Conservation (phyloP, 1,284 basidiomycete genomes). For the Tilletiaria anomala region DNA sequence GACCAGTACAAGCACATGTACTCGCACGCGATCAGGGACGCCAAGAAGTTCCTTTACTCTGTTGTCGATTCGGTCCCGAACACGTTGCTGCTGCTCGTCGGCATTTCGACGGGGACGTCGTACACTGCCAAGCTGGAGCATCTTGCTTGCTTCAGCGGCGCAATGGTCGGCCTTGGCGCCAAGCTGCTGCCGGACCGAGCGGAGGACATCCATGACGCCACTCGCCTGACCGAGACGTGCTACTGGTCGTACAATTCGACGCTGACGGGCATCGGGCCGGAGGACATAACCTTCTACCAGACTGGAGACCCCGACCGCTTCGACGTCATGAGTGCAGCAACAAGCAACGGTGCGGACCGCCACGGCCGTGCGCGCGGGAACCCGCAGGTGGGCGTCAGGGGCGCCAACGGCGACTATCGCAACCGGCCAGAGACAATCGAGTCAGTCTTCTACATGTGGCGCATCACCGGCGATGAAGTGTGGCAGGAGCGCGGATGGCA, state of each 20-base stretch:
- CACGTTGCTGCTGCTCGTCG: constrained; percentile 37
- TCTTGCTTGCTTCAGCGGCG: constrained; percentile 47
- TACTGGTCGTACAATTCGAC: constrained; percentile 43
- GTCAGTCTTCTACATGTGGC: constrained; percentile 46
- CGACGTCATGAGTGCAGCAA: constrained; percentile 5
- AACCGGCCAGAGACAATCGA: constrained; percentile 49
- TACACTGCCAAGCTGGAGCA: constrained; percentile 37
- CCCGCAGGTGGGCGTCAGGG: constrained; percentile 31
- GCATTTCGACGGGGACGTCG: constrained; percentile 5
- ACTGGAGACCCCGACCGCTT: constrained; percentile 23
- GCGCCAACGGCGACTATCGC: constrained; percentile 15
- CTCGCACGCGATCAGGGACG: constrained; percentile 42
- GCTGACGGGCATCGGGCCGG: constrained; percentile 34
- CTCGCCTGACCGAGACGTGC: constrained; percentile 44
- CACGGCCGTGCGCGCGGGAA: constrained; percentile 11
- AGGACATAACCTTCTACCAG: constrained; percentile 24
- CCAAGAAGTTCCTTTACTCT: constrained; percentile 40
- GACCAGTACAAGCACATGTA: constrained; percentile 45
- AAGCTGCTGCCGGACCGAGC: constrained; percentile 40
- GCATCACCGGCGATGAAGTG: constrained; percentile 46
- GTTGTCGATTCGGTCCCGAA: constrained; percentile 42
- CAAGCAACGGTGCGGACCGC: neutral
- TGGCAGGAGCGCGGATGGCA: constrained; percentile 51
- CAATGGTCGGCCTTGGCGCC: constrained; percentile 47
- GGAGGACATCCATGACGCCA: constrained; percentile 41